Percentiles rank a stretch among this genome's conserved stretches.
These are phyloP conservation scores for Polysphondylium violaceum DNA, from an alignment of 78 protist species.

Conservation along the genomic window DNA sequence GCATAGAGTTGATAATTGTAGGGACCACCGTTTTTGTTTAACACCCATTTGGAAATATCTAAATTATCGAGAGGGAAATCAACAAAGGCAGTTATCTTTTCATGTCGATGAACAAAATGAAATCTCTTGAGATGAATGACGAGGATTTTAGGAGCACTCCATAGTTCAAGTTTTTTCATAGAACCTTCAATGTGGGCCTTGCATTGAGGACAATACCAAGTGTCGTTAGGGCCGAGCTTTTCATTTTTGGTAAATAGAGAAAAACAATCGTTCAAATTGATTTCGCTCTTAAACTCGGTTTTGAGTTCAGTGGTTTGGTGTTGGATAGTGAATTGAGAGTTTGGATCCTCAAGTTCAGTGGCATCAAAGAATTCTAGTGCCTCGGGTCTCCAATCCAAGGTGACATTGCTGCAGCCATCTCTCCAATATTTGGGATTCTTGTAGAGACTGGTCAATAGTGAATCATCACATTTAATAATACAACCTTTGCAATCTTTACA, in stretches of 20 bases:
- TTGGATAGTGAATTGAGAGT: conserved; percentile 19
- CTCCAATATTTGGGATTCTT: conserved; percentile 64
- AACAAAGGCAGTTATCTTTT: conserved; percentile 59
- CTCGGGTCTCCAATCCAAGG: conserved; percentile 77
- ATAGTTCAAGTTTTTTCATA: conserved; percentile 88
- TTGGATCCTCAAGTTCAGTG: conserved; percentile 33
- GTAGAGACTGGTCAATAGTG: conserved; percentile 15
- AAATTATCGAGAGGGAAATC: conserved; percentile 82
- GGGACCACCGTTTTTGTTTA: conserved; percentile 7
- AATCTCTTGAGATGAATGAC: conserved; percentile 97
- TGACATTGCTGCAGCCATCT: conserved; percentile 53
- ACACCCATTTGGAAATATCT: conserved; percentile 62
- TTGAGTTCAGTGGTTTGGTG: conserved; percentile 17
- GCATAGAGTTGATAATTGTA: conserved; percentile 89
- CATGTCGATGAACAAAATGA: conserved; percentile 71
- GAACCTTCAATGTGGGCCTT: conserved; percentile 64
- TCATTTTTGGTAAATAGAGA: conserved; percentile 73
- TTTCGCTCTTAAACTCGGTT: conserved; percentile 12
- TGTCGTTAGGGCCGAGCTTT: conserved; percentile 67
- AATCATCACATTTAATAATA: conserved; percentile 12
- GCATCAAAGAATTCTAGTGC: conserved; percentile 18
- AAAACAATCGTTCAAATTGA: conserved; percentile 64
- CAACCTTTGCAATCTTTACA: conserved; percentile 58
- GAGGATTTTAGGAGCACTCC: conserved; percentile 92
- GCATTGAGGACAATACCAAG: conserved; percentile 91